Evolutionary conservation across 2,329 filamentous ascomycete genomes (phyloP).

Genomic region (Aspergillus flavus): DNA sequence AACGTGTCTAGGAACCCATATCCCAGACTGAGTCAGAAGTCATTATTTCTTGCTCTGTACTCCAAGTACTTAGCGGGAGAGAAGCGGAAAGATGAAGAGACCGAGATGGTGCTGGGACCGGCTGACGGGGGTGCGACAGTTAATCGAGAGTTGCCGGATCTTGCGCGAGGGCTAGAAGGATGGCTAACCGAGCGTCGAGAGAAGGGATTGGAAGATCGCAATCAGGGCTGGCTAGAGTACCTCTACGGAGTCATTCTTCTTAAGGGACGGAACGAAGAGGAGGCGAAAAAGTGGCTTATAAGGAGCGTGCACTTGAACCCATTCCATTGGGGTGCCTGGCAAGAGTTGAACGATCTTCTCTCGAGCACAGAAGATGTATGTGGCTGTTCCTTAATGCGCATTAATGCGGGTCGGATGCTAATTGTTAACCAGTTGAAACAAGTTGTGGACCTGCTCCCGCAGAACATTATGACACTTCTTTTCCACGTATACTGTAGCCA

Average conservation of each 20-base stretch:
- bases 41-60: constrained; percentile 88
- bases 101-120: constrained; percentile 94
- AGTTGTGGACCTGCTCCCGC: constrained; percentile 72
- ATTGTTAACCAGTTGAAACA: constrained; percentile 63
- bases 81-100: constrained; percentile 94
- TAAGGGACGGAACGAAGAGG: constrained; percentile 85
- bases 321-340: constrained; percentile 97
- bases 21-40: constrained; percentile 76
- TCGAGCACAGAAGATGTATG: constrained; percentile 78
- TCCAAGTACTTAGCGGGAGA: constrained; percentile 91
- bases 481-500: constrained; percentile 91
- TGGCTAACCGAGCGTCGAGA: constrained; percentile 74
- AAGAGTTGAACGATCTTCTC: constrained; percentile 83
- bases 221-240: constrained; percentile 88
- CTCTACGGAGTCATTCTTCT: constrained; percentile 84
- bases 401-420: constrained; percentile 14
- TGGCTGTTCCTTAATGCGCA: constrained; percentile 20
- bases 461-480: constrained; percentile 90
- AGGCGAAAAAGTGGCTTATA: constrained; percentile 84
- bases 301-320: constrained; percentile 85
- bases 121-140: constrained; percentile 80
- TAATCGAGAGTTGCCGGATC: constrained; percentile 80
- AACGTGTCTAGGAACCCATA: constrained; percentile 42
- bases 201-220: constrained; percentile 61
- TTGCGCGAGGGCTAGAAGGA: constrained; percentile 74